phyloP scores from a whole-genome alignment of 805 yeast species.

The Wickerhamiella sorbophila region DNA sequence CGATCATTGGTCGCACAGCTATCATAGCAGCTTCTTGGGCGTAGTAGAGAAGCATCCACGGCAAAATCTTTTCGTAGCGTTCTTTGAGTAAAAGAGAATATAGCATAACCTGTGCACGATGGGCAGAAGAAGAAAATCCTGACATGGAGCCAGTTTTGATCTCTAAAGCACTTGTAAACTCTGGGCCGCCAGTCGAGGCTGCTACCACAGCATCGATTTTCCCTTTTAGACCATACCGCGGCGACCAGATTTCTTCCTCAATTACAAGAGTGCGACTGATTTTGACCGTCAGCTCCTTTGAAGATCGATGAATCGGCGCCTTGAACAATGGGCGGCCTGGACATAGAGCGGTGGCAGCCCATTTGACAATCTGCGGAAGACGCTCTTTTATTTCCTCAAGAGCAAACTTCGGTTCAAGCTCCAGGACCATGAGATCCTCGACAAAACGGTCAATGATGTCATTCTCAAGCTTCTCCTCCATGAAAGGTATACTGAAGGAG shows the following conservation, averaged over 20 bases:
- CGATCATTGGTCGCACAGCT: slow-evolving; percentile 36
- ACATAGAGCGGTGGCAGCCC: slow-evolving; percentile 17
- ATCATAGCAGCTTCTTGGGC: slow-evolving; percentile 45
- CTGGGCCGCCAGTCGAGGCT: slow-evolving; percentile 31
- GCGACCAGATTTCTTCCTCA: slow-evolving; percentile 89
- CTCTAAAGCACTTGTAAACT: slow-evolving; percentile 60
- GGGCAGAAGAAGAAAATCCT: slow-evolving; percentile 38
- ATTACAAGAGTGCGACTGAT: slow-evolving; percentile 29
- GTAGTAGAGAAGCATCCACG: slow-evolving; percentile 56
- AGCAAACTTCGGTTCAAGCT: slow-evolving; percentile 38
- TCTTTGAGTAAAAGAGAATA: slow-evolving; percentile 71
- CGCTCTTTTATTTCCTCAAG: slow-evolving; percentile 42
- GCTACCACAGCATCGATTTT: slow-evolving; percentile 77
- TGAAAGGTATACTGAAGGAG: neutral
- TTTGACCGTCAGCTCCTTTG: slow-evolving; percentile 32
- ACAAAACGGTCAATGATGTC: slow-evolving; percentile 13
- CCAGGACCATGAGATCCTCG: slow-evolving; percentile 38
- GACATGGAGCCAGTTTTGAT: slow-evolving; percentile 60
- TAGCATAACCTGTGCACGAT: slow-evolving; percentile 74
- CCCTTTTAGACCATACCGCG: slow-evolving; percentile 79
- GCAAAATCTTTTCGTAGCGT: slow-evolving; percentile 55
- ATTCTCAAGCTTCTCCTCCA: slow-evolving; percentile 21
- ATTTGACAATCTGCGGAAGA: slow-evolving; percentile 24
- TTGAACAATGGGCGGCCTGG: slow-evolving; percentile 5
- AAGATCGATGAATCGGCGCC: slow-evolving; percentile 13